Evolutionary conservation across 305 asterid species (phyloP).

Genomic region (Plantago coronopus): DNA sequence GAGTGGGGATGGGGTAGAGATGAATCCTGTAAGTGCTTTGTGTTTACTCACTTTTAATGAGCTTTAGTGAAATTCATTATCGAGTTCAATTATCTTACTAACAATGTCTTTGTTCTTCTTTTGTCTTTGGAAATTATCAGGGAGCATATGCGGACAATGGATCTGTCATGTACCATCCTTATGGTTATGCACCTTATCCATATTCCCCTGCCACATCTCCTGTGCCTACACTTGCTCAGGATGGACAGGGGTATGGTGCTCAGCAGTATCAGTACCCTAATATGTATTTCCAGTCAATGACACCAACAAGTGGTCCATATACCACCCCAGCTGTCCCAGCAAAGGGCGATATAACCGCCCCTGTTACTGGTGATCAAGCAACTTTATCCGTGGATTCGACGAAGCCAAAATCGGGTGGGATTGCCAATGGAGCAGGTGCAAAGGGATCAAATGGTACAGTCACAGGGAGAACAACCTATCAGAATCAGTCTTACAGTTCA

Average conservation of each 20-base stretch:
- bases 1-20: slow-evolving; percentile 53
- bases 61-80: not conserved
- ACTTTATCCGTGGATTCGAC: slow-evolving; percentile 45
- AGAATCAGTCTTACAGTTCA: slow-evolving; percentile 38
- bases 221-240: slow-evolving; percentile 57
- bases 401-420: slow-evolving; percentile 44
- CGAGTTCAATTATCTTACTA: not conserved
- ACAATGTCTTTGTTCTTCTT: not conserved
- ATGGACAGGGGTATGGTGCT: slow-evolving; percentile 66
- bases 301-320: slow-evolving; percentile 39
- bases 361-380: slow-evolving; percentile 45
- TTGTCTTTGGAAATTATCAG: slow-evolving; percentile 25
- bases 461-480: slow-evolving; percentile 32
- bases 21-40: slow-evolving; percentile 37
- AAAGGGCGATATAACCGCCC: slow-evolving; percentile 48
- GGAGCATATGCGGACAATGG: slow-evolving; percentile 63
- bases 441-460: slow-evolving; percentile 41
- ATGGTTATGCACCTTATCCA: slow-evolving; percentile 57
- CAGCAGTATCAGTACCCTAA: slow-evolving; percentile 74
- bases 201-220: slow-evolving; percentile 66
- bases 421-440: slow-evolving; percentile 33
- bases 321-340: slow-evolving; percentile 34
- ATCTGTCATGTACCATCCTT: slow-evolving; percentile 54
- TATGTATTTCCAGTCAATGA: slow-evolving; percentile 46
- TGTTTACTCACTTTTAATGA: not conserved